Conservation (phyloP, 768 basidiomycete species). For the Crepidotus variabilis region DNA sequence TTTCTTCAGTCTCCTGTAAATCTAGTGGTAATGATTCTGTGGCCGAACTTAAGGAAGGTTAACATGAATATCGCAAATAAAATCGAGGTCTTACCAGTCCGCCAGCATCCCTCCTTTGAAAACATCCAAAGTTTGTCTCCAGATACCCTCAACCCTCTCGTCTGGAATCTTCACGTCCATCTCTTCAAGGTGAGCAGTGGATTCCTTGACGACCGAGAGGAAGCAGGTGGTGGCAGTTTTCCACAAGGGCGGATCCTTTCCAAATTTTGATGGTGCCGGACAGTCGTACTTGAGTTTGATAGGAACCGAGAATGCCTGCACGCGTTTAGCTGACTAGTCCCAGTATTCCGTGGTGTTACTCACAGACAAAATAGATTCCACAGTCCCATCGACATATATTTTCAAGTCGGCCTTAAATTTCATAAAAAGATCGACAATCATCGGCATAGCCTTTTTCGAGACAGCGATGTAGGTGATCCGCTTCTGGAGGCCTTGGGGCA, state of each 20-base stretch:
- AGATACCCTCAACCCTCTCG: slow-evolving; percentile 75
- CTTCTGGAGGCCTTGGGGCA: slow-evolving; percentile 46
- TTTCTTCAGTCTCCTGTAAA: slow-evolving; percentile 74
- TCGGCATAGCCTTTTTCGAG: slow-evolving; percentile 85
- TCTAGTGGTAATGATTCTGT: slow-evolving; percentile 57
- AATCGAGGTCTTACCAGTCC: slow-evolving; percentile 60
- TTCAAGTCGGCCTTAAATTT: slow-evolving; percentile 55
- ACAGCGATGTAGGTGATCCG: slow-evolving; percentile 87
- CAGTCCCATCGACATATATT: slow-evolving; percentile 77
- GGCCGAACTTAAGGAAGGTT: slow-evolving; percentile 39
- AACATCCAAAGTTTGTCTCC: slow-evolving; percentile 79
- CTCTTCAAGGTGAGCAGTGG: slow-evolving; percentile 45
- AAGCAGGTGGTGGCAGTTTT: slow-evolving; percentile 88
- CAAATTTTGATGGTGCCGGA: slow-evolving; percentile 83
- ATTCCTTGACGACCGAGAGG: slow-evolving; percentile 69
- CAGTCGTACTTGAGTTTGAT: slow-evolving; percentile 95
- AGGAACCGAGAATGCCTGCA: slow-evolving; percentile 82
- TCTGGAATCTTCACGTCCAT: slow-evolving; percentile 55
- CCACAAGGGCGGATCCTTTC: slow-evolving; percentile 87
- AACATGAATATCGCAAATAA: no score
- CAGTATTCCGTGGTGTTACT: slow-evolving; percentile 16
- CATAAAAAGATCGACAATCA: slow-evolving; percentile 73
- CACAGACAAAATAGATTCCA: slow-evolving; percentile 81
- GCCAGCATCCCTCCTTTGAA: slow-evolving; percentile 80
- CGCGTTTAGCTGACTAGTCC: not conserved